Evolutionary conservation across 768 basidiomycete genomes (phyloP).

Genomic region (Pisolithus sp.): DNA sequence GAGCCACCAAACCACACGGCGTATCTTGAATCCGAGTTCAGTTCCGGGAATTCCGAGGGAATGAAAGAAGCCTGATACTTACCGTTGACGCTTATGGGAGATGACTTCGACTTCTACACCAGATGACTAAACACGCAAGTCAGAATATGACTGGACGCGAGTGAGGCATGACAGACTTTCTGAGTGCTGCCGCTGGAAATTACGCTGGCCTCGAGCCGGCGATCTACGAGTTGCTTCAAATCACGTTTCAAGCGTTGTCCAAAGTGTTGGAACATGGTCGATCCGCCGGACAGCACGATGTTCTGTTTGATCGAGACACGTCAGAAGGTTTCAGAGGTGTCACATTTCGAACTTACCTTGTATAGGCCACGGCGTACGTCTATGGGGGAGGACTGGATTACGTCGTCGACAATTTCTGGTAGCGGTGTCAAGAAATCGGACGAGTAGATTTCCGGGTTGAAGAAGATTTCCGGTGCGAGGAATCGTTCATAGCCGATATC

Average conservation of each 20-base stretch:
- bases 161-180: conserved; percentile 45
- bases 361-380: conserved; percentile 96
- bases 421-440: conserved; percentile 97
- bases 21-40: conserved; percentile 41
- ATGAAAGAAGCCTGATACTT: conserved; percentile 11
- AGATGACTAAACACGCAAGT: conserved; percentile 55
- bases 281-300: conserved; percentile 94
- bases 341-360: conserved; percentile 49
- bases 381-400: conserved; percentile 93
- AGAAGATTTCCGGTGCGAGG: conserved; percentile 98
- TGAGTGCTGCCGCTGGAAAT: conserved; percentile 65
- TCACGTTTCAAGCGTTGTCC: conserved; percentile 96
- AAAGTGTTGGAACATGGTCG: conserved; percentile 99
- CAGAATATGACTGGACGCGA: no score
- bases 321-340: neutral
- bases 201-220: conserved; percentile 73
- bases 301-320: conserved; percentile 47
- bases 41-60: neutral
- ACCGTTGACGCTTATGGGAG: conserved; percentile 95
- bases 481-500: conserved; percentile 99
- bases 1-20: conserved; percentile 99
- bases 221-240: conserved; percentile 89
- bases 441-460: conserved; percentile 98
- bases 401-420: conserved; percentile 91
- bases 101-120: conserved; percentile 98